Evolutionary conservation across 2,329 filamentous ascomycete species (phyloP), one percentile per base, ranked within the genome.

Genomic region (Drechslerella stenobrocha): DNA sequence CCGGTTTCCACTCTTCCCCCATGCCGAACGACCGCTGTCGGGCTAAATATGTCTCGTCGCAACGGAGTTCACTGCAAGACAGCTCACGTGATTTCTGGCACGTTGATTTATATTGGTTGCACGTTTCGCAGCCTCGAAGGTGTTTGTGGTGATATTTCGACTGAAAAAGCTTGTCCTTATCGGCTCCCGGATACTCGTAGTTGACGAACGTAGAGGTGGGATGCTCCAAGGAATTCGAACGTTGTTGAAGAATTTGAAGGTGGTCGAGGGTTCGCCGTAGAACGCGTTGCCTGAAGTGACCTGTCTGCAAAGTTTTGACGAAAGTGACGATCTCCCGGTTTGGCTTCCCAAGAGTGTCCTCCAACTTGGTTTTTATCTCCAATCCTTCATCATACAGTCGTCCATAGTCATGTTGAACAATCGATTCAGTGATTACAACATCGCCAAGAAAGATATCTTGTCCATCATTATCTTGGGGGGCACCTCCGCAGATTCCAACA

Each of bases 401-500:
- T 4, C 72, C 73, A 40, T 71, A 70, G 52, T 75, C 74, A 50
- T 73, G 72, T 50, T 74, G 67, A 0, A 74, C 53, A 7, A 75
- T 20, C 0, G 42, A 50, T 7, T 52, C 69, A 34, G 74, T 74
- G 42, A 75, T 65, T 1, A 74, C 46, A 2, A 74, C 72, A 30
- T 70, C 67, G 3, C 67, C 67, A 2, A 70, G 52, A n/a, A 66
- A 32, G 20, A 70, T 60, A 15, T 70, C 67, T 28, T 59, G 20
- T 4, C 26, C 35, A 0, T 59, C 37, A 6, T 28, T 15, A 35
- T 52, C n/a, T 6, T 26, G 42, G 13, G 77, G 77, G 0, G 73
- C 76, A 2, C 76, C 77, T 3, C 76, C 76, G 0, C 73, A 76
- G 1, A 76, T 73, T 20, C 76, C 76, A 1, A 77, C 75, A 67